These are phyloP conservation scores for Hebeloma cylindrosporum DNA, from an alignment of 768 basidiomycete genomes.

Conservation along the genomic window DNA sequence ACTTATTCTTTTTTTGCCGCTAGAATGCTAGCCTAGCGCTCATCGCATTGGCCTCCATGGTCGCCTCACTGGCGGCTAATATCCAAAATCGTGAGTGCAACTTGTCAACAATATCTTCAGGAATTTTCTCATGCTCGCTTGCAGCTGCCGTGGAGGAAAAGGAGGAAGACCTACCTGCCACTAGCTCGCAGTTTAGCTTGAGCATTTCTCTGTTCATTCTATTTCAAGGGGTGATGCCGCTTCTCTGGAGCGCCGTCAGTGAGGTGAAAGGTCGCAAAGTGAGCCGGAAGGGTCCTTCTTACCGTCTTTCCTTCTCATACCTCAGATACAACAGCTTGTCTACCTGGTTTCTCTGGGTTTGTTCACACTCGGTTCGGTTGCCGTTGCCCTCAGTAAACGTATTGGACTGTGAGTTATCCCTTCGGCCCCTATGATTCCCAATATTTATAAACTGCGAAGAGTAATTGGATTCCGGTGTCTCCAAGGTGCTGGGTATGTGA, in stretches of 20 bases:
- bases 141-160: constrained; percentile 65
- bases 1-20: constrained; percentile 1
- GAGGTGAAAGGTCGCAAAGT: constrained; percentile 79
- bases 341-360: constrained; percentile 53
- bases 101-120: background rate
- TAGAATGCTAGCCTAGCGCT: constrained; percentile 47
- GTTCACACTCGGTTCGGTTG: constrained; percentile 52
- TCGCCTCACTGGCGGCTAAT: constrained; percentile 56
- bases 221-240: constrained; percentile 65
- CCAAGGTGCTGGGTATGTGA: constrained; percentile 62
- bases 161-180: constrained; percentile 58
- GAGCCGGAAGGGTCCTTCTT: constrained; percentile 16
- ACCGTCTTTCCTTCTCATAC: background rate
- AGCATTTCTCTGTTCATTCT: constrained; percentile 72
- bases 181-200: constrained; percentile 60
- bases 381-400: constrained; percentile 53
- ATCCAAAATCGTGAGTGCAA: constrained; percentile 61
- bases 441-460: constrained; percentile 18
- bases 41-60: constrained; percentile 53
- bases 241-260: constrained; percentile 67
- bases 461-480: constrained; percentile 69
- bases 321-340: constrained; percentile 37
- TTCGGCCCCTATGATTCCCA: background rate
- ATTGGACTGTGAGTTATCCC: constrained; percentile 41
- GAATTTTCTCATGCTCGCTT: background rate